A percentile compares a stretch with the other conserved stretches of the same genome.
phyloP scores from a whole-genome alignment of 2,329 filamentous ascomycete genomes.

The Aspergillus quadricinctus region DNA sequence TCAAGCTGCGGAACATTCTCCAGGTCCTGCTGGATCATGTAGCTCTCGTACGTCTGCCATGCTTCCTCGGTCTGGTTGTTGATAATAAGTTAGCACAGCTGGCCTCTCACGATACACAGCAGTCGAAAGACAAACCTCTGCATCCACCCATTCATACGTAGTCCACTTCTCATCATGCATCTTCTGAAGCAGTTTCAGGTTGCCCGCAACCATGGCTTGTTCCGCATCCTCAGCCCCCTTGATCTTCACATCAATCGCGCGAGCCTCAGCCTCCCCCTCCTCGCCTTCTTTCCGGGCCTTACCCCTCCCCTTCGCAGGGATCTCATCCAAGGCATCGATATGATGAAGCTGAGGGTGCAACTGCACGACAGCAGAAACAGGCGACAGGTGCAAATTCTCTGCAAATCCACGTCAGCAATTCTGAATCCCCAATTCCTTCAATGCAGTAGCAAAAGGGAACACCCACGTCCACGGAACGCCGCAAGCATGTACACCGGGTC shows the following conservation, averaged over 20 bases:
- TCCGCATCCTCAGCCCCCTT: conserved; percentile 70
- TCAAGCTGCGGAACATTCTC: conserved; percentile 46
- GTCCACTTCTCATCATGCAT: conserved; percentile 84
- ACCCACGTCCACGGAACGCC: conserved; percentile 76
- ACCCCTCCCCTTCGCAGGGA: conserved; percentile 38
- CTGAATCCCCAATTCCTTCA: not conserved
- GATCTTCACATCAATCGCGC: conserved; percentile 81
- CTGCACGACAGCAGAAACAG: conserved; percentile 76
- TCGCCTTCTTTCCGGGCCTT: conserved; percentile 37
- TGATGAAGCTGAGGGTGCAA: conserved; percentile 91
- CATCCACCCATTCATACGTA: conserved; percentile 73
- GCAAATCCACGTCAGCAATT: conserved; percentile 8
- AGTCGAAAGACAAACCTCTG: conserved; percentile 49
- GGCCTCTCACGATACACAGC: not conserved
- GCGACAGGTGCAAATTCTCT: conserved; percentile 85
- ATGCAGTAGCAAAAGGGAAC: not conserved
- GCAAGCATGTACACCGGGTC: conserved; percentile 82
- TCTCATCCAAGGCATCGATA: conserved; percentile 76
- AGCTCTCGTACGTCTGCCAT: conserved; percentile 71
- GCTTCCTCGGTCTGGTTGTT: conserved; percentile 55
- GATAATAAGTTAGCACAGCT: conserved; percentile 10
- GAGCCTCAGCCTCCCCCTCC: conserved; percentile 55
- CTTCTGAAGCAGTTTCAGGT: conserved; percentile 69
- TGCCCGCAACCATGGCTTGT: conserved; percentile 59
- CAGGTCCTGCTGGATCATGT: conserved; percentile 56